Evolutionary conservation across 2,329 filamentous ascomycete genomes (phyloP).

Genomic region (Dactylellina sp.): DNA sequence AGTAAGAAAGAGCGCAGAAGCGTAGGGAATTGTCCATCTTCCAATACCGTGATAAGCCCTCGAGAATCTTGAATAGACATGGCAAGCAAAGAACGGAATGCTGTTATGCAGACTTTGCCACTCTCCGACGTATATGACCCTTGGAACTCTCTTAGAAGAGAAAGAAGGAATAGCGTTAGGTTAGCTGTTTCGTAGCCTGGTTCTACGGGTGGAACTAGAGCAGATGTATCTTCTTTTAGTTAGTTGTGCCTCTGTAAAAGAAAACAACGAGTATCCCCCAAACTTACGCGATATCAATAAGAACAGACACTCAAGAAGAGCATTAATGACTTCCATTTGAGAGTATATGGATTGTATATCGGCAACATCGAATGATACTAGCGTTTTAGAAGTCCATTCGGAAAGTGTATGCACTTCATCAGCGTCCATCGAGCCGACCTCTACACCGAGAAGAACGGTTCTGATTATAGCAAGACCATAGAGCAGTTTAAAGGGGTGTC

Average conservation of each 20-base stretch:
- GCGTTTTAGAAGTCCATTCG: constrained; percentile 44
- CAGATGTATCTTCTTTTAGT: constrained; percentile 24
- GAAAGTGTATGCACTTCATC: constrained; percentile 26
- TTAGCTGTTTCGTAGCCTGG: constrained; percentile 22
- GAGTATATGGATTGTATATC: constrained; percentile 23
- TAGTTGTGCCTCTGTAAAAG: neutral
- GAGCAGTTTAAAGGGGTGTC: constrained; percentile 47
- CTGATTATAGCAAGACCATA: constrained; percentile 43
- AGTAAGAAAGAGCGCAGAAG: constrained; percentile 34
- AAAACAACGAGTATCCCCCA: neutral
- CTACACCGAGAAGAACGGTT: constrained; percentile 13
- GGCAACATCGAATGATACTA: constrained; percentile 40
- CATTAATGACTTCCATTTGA: constrained; percentile 28
- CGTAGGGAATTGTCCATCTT: constrained; percentile 31
- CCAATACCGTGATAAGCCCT: constrained; percentile 24
- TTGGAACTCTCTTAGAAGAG: constrained; percentile 37
- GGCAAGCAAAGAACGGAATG: constrained; percentile 39
- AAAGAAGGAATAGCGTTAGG: constrained; percentile 31
- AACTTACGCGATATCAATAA: constrained; percentile 53
- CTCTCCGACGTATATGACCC: constrained; percentile 26
- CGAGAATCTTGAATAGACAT: constrained; percentile 35
- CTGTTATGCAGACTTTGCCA: constrained; percentile 40
- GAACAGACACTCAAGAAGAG: constrained; percentile 47
- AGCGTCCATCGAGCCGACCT: constrained; percentile 23
- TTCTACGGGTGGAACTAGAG: neutral